Conservation (phyloP, 73 alveolate genomes). For the Paramecium bursaria region DNA sequence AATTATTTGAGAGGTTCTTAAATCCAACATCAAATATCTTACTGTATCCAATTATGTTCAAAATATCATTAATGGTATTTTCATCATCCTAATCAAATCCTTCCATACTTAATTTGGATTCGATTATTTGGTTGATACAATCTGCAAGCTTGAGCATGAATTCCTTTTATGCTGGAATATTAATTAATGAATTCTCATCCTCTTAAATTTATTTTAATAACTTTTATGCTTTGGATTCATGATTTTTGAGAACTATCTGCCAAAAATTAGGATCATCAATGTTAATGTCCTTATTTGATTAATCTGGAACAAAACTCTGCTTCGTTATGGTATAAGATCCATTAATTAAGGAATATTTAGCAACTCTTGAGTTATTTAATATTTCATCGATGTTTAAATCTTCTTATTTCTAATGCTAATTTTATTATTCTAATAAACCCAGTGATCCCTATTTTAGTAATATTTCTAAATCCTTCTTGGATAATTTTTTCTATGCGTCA, state of each 20-base stretch:
- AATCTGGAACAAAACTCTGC: slow-evolving; percentile 77
- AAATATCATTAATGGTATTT: slow-evolving; percentile 70
- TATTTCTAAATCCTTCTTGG: slow-evolving; percentile 84
- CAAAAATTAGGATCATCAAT: slow-evolving; percentile 90
- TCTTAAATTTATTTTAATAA: slow-evolving; percentile 71
- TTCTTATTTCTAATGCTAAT: slow-evolving; percentile 59
- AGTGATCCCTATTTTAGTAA: slow-evolving; percentile 88
- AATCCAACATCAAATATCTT: slow-evolving; percentile 49
- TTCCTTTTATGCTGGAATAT: slow-evolving; percentile 54
- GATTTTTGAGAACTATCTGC: slow-evolving; percentile 80
- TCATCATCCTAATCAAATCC: slow-evolving; percentile 80
- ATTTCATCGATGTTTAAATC: slow-evolving; percentile 84
- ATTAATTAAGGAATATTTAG: slow-evolving; percentile 74
- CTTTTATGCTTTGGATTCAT: slow-evolving; percentile 73
- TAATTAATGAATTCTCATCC: slow-evolving; percentile 14
- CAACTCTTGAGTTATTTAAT: slow-evolving; percentile 72
- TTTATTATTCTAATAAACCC: slow-evolving; percentile 81
- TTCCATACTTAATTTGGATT: slow-evolving; percentile 66
- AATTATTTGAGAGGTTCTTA: slow-evolving; percentile 55
- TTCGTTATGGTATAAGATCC: slow-evolving; percentile 80
- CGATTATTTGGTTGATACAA: slow-evolving; percentile 70
- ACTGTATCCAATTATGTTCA: slow-evolving; percentile 67
- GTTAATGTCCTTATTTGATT: slow-evolving; percentile 79
- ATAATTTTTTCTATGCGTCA: slow-evolving; percentile 63
- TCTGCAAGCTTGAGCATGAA: slow-evolving; percentile 71